These are phyloP conservation scores for Leccinum imitatum DNA, from an alignment of 768 basidiomycete species.

Conservation along the genomic window DNA sequence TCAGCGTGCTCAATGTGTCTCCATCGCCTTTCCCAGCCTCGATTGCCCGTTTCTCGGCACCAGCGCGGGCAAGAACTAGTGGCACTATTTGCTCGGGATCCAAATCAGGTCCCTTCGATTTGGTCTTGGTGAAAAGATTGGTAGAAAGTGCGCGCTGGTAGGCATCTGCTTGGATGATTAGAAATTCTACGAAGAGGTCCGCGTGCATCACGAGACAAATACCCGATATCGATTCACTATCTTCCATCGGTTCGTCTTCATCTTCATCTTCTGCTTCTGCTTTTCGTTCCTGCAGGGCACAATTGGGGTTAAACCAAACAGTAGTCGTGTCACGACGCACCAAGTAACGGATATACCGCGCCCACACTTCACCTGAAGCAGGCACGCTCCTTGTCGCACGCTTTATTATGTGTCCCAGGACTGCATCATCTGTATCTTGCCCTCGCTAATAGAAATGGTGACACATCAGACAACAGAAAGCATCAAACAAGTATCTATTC, in stretches of 20 bases:
- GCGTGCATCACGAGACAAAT: background rate
- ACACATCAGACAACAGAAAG: background rate
- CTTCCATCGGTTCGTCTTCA: slow-evolving; percentile 21
- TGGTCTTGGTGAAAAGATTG: slow-evolving; percentile 45
- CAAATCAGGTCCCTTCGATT: slow-evolving; percentile 20
- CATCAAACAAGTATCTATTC: background rate
- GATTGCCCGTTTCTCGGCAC: slow-evolving; percentile 57
- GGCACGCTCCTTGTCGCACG: slow-evolving; percentile 75
- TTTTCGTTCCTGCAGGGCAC: slow-evolving; percentile 20
- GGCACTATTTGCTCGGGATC: slow-evolving; percentile 68
- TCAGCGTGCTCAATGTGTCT: slow-evolving; percentile 49
- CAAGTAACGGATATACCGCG: slow-evolving; percentile 69
- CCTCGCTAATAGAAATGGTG: slow-evolving; percentile 19
- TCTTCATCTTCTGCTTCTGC: slow-evolving; percentile 1
- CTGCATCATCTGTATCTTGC: slow-evolving; percentile 42
- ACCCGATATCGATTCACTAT: slow-evolving; percentile 29
- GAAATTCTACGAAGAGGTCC: background rate
- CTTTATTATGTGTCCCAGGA: slow-evolving; percentile 43
- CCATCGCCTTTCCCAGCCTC: slow-evolving; percentile 52
- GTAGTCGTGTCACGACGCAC: slow-evolving; percentile 38
- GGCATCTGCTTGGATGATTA: slow-evolving; percentile 42
- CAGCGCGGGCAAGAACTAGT: slow-evolving; percentile 61
- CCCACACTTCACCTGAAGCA: slow-evolving; percentile 75
- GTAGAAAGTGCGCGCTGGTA: slow-evolving; percentile 57
- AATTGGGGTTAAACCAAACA: background rate